Evolutionary conservation across 257 asterid genomes (phyloP), one percentile per base, ranked within the genome.

Genomic region (Dorcoceras hygrometricum): DNA sequence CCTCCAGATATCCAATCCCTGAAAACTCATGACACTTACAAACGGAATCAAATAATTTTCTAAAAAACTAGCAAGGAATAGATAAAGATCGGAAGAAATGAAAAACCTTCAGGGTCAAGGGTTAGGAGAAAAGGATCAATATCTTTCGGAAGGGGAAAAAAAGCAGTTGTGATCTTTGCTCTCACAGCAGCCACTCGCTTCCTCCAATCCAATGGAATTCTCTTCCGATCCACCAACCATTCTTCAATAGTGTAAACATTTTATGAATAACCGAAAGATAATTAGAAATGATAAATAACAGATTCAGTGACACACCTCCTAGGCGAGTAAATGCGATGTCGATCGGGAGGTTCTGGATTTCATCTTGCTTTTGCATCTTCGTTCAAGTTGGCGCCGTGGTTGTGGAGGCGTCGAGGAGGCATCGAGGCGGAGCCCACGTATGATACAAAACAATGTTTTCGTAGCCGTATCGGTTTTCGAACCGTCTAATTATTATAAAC

Each of bases 221-320:
- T 86, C 86, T 81, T 93, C 83, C 98, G 95, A 81, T 93, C 97
- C 77, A 86, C 87, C 87, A 93, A 81, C 98, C 97, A 93, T 77
- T 89, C 98, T 91, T 75, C 83, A 85, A 57, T 9, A 34, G 16
- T 10, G 16, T 34, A 34, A 34, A 34, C 46, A 14, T 2, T 73
- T 73, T 69, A 69, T 34, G 14, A 57, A 53, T 9, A 23, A 66
- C 32, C 71, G 51, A 59, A 56, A 57, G 9, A 31, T 36, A 58
- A 75, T 20, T 6, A 4, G 19, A 66, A 28, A 53, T 1, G 16
- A 54, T 8, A 67, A 67, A 8, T 29, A 58, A 8, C 1, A 22
- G 23, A 50, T 4, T 56, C 3, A 36, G 57, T 28, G 23, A 48
- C 23, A 14, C 69, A 90, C 97, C 97, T 86, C 97, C 99, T 29